Conservation (phyloP, 2,329 filamentous ascomycete species). For the Ophiognomonia clavigignenti-juglandacearum region DNA sequence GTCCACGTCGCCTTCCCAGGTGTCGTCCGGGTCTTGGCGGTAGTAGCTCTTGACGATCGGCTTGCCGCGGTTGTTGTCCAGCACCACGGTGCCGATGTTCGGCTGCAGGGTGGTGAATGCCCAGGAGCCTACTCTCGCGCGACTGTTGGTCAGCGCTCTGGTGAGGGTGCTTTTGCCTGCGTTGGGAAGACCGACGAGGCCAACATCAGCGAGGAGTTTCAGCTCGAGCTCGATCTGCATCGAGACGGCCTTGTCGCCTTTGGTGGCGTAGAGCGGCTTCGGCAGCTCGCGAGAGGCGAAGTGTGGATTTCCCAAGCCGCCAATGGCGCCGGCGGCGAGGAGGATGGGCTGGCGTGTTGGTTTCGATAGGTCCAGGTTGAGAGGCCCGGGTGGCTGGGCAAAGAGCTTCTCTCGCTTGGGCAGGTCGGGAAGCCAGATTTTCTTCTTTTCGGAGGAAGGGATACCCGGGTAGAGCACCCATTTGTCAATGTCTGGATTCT, state of each 20-base stretch:
- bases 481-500: slow-evolving; percentile 57
- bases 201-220: slow-evolving; percentile 91
- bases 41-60: slow-evolving; percentile 45
- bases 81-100: slow-evolving; percentile 91
- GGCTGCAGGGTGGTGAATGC: slow-evolving; percentile 94
- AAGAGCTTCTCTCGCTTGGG: slow-evolving; percentile 49
- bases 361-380: slow-evolving; percentile 67
- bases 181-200: slow-evolving; percentile 90
- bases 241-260: slow-evolving; percentile 73
- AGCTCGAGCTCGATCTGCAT: slow-evolving; percentile 83
- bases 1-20: slow-evolving; percentile 37
- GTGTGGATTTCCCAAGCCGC: slow-evolving; percentile 89
- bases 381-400: slow-evolving; percentile 66
- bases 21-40: slow-evolving; percentile 26
- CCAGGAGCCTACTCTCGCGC: slow-evolving; percentile 88
- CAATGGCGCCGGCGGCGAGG: slow-evolving; percentile 80
- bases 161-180: slow-evolving; percentile 93
- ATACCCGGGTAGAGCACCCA: slow-evolving; percentile 86
- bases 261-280: slow-evolving; percentile 82
- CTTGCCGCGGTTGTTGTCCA: slow-evolving; percentile 80
- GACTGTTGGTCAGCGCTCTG: slow-evolving; percentile 80
- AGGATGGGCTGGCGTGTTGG: slow-evolving; percentile 81
- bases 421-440: slow-evolving; percentile 44
- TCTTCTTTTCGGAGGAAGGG: slow-evolving; percentile 61
- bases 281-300: slow-evolving; percentile 74